Evolutionary conservation across 2,329 filamentous ascomycete species (phyloP), one percentile per base, ranked within the genome.

Genomic region (Hysterium pulicare): DNA sequence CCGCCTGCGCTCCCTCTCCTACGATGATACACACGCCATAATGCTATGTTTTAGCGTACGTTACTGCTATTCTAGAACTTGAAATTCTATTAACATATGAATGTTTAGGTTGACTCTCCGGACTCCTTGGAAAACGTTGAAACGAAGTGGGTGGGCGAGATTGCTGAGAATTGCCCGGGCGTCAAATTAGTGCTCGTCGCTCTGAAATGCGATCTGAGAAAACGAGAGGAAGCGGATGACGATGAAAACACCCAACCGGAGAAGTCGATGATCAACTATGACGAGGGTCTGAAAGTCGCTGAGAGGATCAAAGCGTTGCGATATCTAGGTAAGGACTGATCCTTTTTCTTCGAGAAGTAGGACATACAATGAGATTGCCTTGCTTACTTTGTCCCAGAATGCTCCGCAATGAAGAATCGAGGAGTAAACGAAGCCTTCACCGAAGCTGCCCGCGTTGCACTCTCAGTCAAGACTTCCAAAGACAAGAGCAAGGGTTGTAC

Each of bases 361-460:
- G 8, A 30, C 23, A 48, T 46, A 20, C n/a, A 10, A 11, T 9
- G n/a, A 20, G n/a, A 19, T 10, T 30, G 8, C 10, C 33, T 32
- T 30, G 46, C 48, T 39, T 33, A 40, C 40, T 32, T 9, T 28
- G 8, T n/a, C 34, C 19, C 58, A 84, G 93, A 98, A 76, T 98
- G 93, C 75, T 97, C 93, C 28, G 93, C 93, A 44, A 97, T 97
- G 83, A 86, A 90, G 71, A 98, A 98, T 71, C 82, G 93, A 38
- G 93, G 93, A 47, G 94, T 98, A 62, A 96, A 97, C 70, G 93
- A 98, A 71, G 93, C 93, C 33, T 98, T 98, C 62, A 97, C 93
- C 31, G 93, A 98, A 74, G 93, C 93, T 31, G 91, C 93, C 19
- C 86, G 94, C 59, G 93, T 98, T 26, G 93, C 93, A 11, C 76